Percentiles rank a stretch among this genome's conserved stretches.
Conservation (phyloP, 108 stramenopile species). For the Parmales sp. region DNA sequence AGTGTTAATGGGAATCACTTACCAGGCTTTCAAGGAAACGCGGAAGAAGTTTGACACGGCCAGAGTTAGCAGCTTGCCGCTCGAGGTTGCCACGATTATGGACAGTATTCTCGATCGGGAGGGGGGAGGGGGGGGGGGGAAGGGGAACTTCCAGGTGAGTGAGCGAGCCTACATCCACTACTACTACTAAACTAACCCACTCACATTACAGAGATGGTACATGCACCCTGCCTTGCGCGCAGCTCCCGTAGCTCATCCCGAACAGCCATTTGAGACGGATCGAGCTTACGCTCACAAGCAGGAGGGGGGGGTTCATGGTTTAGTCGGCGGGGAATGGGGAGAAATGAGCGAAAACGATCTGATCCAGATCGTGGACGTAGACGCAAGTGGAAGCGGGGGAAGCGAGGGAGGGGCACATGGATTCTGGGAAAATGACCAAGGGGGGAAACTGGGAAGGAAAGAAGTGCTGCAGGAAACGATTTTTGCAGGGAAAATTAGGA, state of each 20-base stretch:
- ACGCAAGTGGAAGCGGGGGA: no score
- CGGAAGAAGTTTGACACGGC: slow-evolving; percentile 75
- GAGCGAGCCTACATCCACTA: slow-evolving; percentile 9
- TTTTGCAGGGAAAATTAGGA: no score
- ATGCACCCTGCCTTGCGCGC: slow-evolving; percentile 70
- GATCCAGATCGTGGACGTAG: no score
- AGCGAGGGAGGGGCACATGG: no score
- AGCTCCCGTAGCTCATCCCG: slow-evolving; percentile 61
- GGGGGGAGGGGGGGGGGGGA: slow-evolving; percentile 38
- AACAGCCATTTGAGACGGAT: slow-evolving; percentile 81
- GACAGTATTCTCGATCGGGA: slow-evolving; percentile 66
- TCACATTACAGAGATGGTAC: slow-evolving; percentile 26
- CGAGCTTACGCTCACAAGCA: no score
- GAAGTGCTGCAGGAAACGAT: no score
- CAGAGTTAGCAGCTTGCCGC: slow-evolving; percentile 61
- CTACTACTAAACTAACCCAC: neutral
- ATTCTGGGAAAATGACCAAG: no score
- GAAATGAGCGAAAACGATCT: no score
- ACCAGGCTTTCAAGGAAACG: slow-evolving; percentile 64
- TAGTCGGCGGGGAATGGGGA: no score
- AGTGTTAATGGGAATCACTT: slow-evolving; percentile 74
- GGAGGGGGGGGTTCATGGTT: no score
- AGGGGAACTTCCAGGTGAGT: slow-evolving; percentile 14
- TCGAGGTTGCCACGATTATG: slow-evolving; percentile 82
- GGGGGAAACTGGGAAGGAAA: no score